These are phyloP conservation scores for Zizania palustris DNA, from an alignment of 202 grass and related monocot species.

Conservation along the genomic window DNA sequence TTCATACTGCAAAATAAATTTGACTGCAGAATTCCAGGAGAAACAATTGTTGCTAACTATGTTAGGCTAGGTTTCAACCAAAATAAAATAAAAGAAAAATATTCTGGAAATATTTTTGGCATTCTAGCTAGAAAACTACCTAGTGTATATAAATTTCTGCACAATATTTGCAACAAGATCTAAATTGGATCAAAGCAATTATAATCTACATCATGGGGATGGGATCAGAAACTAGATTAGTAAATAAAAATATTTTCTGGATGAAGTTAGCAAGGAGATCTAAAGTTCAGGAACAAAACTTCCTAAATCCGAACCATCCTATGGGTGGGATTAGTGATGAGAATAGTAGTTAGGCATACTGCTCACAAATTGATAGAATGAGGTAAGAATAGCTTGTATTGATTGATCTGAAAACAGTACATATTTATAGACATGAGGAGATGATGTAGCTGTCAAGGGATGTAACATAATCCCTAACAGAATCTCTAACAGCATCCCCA, in stretches of 20 bases:
- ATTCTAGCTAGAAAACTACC: not conserved
- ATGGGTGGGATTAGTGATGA: not conserved
- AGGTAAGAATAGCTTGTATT: too few relatives aligned
- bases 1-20: not conserved
- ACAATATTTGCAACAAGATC: slow-evolving; percentile 15
- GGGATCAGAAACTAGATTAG: slow-evolving; percentile 2
- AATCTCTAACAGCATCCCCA: too few relatives aligned
- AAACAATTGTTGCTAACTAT: not conserved
- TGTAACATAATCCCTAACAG: too few relatives aligned
- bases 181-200: slow-evolving; percentile 4
- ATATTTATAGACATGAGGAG: too few relatives aligned
- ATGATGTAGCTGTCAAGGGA: too few relatives aligned
- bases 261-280: slow-evolving; percentile 18
- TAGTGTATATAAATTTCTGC: not conserved
- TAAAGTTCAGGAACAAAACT: not conserved
- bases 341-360: slow-evolving; percentile 5
- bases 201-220: not conserved
- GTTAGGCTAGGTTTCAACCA: not conserved
- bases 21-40: slow-evolving; percentile 22
- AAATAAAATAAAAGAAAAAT: not conserved
- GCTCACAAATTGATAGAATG: too few relatives aligned
- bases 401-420: too few relatives aligned
- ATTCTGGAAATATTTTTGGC: not conserved
- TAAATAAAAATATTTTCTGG: not conserved
- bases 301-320: slow-evolving; percentile 13